A percentile compares a stretch with the other conserved stretches of the same genome.
phyloP scores from a whole-genome alignment of 495 filamentous ascomycete species.

The Xylaria grammica region DNA sequence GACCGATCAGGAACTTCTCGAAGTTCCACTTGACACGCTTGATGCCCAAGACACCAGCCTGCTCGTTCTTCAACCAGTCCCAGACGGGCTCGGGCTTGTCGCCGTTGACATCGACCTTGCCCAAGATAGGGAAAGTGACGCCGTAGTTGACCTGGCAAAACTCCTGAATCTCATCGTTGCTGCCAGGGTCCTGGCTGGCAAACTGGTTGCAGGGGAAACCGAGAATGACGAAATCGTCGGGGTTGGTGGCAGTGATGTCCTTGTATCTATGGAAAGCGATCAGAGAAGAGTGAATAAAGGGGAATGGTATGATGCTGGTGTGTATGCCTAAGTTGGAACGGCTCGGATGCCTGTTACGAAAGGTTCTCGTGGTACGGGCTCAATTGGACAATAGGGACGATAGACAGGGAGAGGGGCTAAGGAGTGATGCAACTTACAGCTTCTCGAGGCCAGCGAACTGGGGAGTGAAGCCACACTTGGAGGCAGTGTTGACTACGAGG shows the following conservation, averaged over 20 bases:
- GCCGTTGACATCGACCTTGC: conserved; percentile 94
- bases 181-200: conserved; percentile 83
- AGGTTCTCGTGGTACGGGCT: neutral
- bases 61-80: conserved; percentile 85
- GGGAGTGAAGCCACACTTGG: conserved; percentile 98
- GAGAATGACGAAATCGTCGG: conserved; percentile 80
- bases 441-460: conserved; percentile 92
- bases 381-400: neutral
- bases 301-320: neutral
- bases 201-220: conserved; percentile 99
- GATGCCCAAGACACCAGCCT: conserved; percentile 82
- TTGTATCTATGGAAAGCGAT: conserved; percentile 61
- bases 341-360: neutral
- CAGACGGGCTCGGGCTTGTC: conserved; percentile 78
- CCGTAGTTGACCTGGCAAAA: conserved; percentile 98
- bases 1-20: conserved; percentile 93
- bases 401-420: neutral
- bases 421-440: conserved; percentile 44
- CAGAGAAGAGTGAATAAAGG: neutral
- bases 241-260: conserved; percentile 67
- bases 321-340: neutral
- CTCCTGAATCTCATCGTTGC: conserved; percentile 85
- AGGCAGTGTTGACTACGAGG: conserved; percentile 97
- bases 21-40: conserved; percentile 97
- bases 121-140: conserved; percentile 88